Evolutionary conservation across 2,329 filamentous ascomycete genomes (phyloP).

Genomic region (Mariannaea elegans): DNA sequence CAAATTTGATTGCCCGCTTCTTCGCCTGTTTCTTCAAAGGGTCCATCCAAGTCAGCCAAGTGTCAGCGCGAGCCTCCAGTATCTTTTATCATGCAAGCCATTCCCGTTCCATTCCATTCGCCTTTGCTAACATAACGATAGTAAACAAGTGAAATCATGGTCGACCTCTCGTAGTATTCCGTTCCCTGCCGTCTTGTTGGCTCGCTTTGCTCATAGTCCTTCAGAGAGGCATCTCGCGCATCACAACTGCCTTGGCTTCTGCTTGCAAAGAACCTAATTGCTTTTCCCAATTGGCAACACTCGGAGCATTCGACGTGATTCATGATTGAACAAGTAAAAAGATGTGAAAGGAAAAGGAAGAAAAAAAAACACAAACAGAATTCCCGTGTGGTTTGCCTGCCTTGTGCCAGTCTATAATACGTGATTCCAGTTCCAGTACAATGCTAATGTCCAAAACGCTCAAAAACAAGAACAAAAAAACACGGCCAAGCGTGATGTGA

Average conservation of each 20-base stretch:
- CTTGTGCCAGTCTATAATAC: slow-evolving; percentile 42
- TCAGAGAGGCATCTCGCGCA: background rate
- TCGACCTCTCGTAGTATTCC: background rate
- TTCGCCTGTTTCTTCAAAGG: too few relatives aligned
- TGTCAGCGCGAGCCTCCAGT: slow-evolving; percentile 34
- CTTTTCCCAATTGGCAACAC: slow-evolving; percentile 3
- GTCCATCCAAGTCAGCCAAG: background rate
- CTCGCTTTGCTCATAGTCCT: background rate
- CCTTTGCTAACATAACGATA: background rate
- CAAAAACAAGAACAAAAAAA: slow-evolving; percentile 10
- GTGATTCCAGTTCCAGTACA: slow-evolving; percentile 36
- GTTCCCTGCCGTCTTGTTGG: background rate
- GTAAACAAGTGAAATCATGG: background rate
- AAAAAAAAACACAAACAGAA: slow-evolving; percentile 30
- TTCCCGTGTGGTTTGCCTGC: slow-evolving; percentile 39
- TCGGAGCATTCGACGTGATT: slow-evolving; percentile 21
- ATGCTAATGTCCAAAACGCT: slow-evolving; percentile 36
- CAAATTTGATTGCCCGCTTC: too few relatives aligned
- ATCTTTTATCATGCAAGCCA: slow-evolving; percentile 27
- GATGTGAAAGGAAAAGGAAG: background rate
- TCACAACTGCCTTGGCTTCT: background rate
- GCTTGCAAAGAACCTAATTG: background rate
- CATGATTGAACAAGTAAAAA: slow-evolving; percentile 28
- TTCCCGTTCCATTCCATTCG: background rate
- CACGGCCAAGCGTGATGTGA: slow-evolving; percentile 37